These are phyloP conservation scores for Anisogramma anomala DNA, from an alignment of 2,329 filamentous ascomycete species.

Conservation along the genomic window DNA sequence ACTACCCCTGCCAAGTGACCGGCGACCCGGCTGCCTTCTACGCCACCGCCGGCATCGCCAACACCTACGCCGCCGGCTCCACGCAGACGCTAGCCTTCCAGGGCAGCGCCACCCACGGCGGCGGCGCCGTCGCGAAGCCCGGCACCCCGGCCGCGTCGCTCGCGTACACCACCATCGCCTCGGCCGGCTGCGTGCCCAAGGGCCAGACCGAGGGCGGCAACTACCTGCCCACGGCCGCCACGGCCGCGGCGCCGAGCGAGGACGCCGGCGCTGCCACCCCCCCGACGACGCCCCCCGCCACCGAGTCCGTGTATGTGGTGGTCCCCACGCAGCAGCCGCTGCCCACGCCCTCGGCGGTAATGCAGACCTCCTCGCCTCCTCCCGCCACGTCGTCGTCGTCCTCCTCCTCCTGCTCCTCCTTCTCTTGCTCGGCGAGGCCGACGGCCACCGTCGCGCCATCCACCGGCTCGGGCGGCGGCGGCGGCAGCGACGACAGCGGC, in stretches of 20 bases:
- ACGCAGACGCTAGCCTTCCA: slow-evolving; percentile 8
- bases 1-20: slow-evolving; percentile 61
- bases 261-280: too few species aligned
- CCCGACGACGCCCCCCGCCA: too few species aligned
- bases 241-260: too few species aligned
- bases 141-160: neutral
- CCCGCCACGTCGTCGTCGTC: slow-evolving; percentile 1
- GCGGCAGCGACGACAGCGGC: slow-evolving; percentile 3
- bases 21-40: slow-evolving; percentile 42
- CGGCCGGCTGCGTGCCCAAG: slow-evolving; percentile 11
- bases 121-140: slow-evolving; percentile 36
- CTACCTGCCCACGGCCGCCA: slow-evolving; percentile 12
- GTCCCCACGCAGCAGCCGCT: too few species aligned
- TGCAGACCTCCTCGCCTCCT: neutral
- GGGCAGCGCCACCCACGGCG: slow-evolving; percentile 65
- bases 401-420: slow-evolving; percentile 5
- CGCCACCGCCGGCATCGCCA: slow-evolving; percentile 21
- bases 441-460: slow-evolving; percentile 6
- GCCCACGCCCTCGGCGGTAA: too few species aligned
- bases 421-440: neutral
- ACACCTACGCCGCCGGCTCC: slow-evolving; percentile 10
- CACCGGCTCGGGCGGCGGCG: slow-evolving; percentile 2
- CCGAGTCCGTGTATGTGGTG: neutral
- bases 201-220: slow-evolving; percentile 15
- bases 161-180: slow-evolving; percentile 10